These are phyloP conservation scores for Ramalina intermedia DNA, from an alignment of 495 filamentous ascomycete genomes.

Conservation along the genomic window DNA sequence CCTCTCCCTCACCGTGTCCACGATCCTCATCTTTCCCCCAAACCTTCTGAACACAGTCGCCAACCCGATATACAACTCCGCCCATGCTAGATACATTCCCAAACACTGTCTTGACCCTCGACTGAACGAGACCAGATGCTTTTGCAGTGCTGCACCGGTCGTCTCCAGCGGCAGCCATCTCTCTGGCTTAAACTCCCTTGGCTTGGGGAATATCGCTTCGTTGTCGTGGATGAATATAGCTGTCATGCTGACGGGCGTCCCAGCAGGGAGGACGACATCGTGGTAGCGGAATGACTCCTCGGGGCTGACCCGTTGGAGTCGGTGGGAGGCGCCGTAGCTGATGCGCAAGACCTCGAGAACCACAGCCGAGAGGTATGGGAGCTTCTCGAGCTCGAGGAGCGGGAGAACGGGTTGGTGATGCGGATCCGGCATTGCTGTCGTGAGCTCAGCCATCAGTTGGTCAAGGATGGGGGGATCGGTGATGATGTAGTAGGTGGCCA, in stretches of 20 bases:
- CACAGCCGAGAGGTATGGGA: constrained; percentile 26
- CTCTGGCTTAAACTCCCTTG: constrained; percentile 11
- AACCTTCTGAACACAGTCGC: constrained; percentile 3
- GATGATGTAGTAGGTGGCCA: constrained; percentile 20
- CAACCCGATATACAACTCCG: constrained; percentile 5
- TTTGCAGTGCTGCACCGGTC: constrained; percentile 4
- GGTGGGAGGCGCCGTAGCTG: constrained; percentile 19
- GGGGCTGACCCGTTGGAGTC: constrained; percentile 23
- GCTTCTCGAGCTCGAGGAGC: constrained; percentile 17
- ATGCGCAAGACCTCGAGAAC: constrained; percentile 25
- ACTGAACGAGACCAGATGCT: constrained; percentile 6
- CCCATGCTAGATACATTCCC: constrained; percentile 6
- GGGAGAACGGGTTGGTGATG: background rate
- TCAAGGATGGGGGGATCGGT: constrained; percentile 9
- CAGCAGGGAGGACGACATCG: constrained; percentile 23
- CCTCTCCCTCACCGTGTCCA: constrained; percentile 8
- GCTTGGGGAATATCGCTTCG: constrained; percentile 6
- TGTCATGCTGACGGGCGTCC: constrained; percentile 25
- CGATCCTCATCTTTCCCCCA: constrained; percentile 6
- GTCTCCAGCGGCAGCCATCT: constrained; percentile 18
- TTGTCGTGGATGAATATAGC: constrained; percentile 7
- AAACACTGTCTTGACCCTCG: constrained; percentile 7
- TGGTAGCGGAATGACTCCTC: constrained; percentile 24
- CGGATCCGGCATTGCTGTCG: constrained; percentile 5
- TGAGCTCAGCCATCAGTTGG: constrained; percentile 21